Evolutionary conservation across 2,329 filamentous ascomycete genomes (phyloP).

Genomic region (Penicillium psychrosexuale): DNA sequence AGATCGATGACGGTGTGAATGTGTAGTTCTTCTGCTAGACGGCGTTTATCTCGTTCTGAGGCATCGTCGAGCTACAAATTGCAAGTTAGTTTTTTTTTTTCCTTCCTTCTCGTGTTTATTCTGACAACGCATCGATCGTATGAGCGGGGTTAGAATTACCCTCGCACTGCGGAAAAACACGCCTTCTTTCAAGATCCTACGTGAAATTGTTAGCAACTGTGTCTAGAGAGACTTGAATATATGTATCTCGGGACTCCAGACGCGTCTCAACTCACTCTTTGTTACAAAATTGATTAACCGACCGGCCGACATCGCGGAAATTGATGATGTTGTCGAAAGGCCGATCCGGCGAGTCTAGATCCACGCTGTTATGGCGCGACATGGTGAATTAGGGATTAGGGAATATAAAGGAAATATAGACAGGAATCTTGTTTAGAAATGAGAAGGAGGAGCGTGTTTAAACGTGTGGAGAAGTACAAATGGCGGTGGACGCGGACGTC

Average conservation of each 20-base stretch:
- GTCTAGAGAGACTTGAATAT: background rate
- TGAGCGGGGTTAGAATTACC: slow-evolving; percentile 44
- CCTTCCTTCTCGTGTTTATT: background rate
- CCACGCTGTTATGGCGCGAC: slow-evolving; percentile 29
- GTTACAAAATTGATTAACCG: slow-evolving; percentile 60
- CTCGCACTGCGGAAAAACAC: slow-evolving; percentile 67
- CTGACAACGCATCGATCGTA: background rate
- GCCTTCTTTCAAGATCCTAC: slow-evolving; percentile 56
- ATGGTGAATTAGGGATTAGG: slow-evolving; percentile 10
- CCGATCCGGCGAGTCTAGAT: slow-evolving; percentile 34
- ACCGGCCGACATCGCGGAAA: slow-evolving; percentile 71
- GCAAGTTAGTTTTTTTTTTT: background rate
- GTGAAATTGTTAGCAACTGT: slow-evolving; percentile 1
- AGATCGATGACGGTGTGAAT: slow-evolving; percentile 76
- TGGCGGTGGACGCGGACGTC: slow-evolving; percentile 23
- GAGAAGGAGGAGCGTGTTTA: background rate
- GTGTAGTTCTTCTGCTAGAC: slow-evolving; percentile 58
- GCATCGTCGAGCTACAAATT: slow-evolving; percentile 62
- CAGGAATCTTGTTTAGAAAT: background rate
- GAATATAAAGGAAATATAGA: background rate
- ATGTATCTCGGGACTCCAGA: background rate
- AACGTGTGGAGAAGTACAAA: slow-evolving; percentile 14
- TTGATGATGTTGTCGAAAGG: slow-evolving; percentile 63
- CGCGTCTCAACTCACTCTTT: slow-evolving; percentile 47
- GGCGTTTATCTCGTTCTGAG: slow-evolving; percentile 59